Evolutionary conservation across 192 early-diverging fungal species (phyloP), one percentile per base, ranked within the genome.

Genomic region (Chytriomyces confervae): DNA sequence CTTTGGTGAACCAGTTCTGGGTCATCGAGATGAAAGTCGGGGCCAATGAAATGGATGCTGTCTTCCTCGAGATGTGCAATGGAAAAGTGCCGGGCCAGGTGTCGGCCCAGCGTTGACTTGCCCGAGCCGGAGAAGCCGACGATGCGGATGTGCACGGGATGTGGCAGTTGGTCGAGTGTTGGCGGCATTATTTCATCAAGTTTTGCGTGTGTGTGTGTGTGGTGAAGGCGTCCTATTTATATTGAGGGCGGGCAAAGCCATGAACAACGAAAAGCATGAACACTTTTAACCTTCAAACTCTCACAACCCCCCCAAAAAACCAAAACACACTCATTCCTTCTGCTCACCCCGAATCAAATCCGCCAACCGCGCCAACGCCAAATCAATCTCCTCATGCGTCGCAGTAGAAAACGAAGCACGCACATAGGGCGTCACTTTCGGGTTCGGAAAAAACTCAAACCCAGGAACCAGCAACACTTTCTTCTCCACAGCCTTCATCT

Each of bases 401-500:
- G 83, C 84, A 10, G 61, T 81, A 4, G 86, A 88, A 67, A 80
- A 89, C 6, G 82, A 82, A 36, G 86, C 87, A 13, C 88, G 65
- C 13, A 86, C 84, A 61, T 88, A 88, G 11, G 84, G 77, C 11
- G 87, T 89, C 5, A 61, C 76, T 18, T 69, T 60, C 23, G 80
- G 63, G 68, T 89, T 89, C 8, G 88, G 83, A 68, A 86, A 89
- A 51, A 89, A 89, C 71, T 89, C 86, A 72, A 82, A 83, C 13
- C 88, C 88, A 27, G 88, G 88, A n/a, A 89, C 88, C n/a, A 89
- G 73, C 63, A 89, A 69, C 13, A 88, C 85, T 65, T 88, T 88
- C 77, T 83, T 84, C 67, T 88, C 86, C 45, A 81, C 57, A 10
- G 88, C 88, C 75, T 89, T 89, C 9, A 23, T 75, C 47, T 66